Evolutionary conservation across 169 alveolate genomes (phyloP).

Genomic region (Plasmodium falciparum): DNA sequence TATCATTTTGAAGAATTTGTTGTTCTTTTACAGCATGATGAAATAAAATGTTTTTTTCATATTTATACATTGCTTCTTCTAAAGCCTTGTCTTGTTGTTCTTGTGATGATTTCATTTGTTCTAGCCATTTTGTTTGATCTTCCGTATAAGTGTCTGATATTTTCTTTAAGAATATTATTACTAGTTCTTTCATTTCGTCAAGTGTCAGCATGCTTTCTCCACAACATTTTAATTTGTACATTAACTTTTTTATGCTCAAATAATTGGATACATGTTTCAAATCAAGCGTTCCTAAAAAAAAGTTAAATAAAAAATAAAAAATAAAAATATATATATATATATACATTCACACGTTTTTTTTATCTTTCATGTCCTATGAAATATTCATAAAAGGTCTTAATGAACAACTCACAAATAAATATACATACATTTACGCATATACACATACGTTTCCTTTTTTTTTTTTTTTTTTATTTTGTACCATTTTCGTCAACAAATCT

Average conservation of each 20-base stretch:
- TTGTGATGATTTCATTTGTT: constrained; percentile 56
- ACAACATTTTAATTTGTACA: constrained; percentile 77
- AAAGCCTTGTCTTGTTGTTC: constrained; percentile 75
- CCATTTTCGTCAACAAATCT: constrained; percentile 83
- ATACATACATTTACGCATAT: too few species aligned
- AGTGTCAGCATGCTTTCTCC: constrained; percentile 81
- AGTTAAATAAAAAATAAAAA: neutral
- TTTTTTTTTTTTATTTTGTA: constrained; percentile 24
- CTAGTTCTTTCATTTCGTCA: constrained; percentile 87
- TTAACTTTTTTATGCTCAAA: constrained; percentile 79
- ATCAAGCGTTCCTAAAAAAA: constrained; percentile 81
- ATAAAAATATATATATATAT: too few species aligned
- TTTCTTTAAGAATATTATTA: constrained; percentile 86
- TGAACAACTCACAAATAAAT: too few species aligned
- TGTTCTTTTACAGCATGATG: constrained; percentile 71
- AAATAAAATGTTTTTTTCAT: constrained; percentile 52
- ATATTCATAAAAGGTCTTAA: too few species aligned
- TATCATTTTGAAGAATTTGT: constrained; percentile 51
- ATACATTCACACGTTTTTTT: neutral
- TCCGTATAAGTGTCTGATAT: constrained; percentile 82
- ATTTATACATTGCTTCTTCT: constrained; percentile 70
- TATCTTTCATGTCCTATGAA: neutral
- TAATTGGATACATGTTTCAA: constrained; percentile 76
- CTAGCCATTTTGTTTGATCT: constrained; percentile 65
- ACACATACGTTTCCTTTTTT: neutral